Base-by-base conservation (phyloP, 495 filamentous ascomycete species). In the Xylaria scruposa region DNA sequence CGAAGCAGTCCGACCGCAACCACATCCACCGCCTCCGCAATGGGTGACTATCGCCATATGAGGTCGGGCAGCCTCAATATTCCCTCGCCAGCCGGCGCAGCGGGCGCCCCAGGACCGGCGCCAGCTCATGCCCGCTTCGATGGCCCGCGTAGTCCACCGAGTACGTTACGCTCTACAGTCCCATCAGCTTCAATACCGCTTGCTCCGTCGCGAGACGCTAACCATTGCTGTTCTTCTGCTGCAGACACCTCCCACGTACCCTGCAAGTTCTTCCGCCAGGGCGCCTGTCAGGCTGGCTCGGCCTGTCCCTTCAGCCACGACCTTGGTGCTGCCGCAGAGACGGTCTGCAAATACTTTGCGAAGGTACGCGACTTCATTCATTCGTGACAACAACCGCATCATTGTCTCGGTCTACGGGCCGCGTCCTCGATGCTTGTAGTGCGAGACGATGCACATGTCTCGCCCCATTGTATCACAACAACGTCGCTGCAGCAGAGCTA, bases 241-340 rank as follows among this genome's bases (percentile, higher is more conserved):
- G 56, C 78, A 99, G 96, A 98, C 79, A 97, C 97, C 19, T 94
- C 94, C 63, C 96, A 98, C 84, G 96, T 99, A 49, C 96, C 96
- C 21, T 99, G 96, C 92, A 98, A 98, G 85, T 99, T 99, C 90
- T 99, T 94, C 83, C 90, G 94, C 59, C 92, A 97, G 83, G 96
- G 96, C 78, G 91, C 93, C 77, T 99, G 96, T 82, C 95, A 98
- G 87, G 96, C 96, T 60, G 96, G 96, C 74, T 92, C 92, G 78
- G 93, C 94, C 58, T 99, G 96, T 83, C 96, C 96, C 49, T 99
- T 98, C 83, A 92, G 94, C 71, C 96, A 99, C 83, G 95, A 94
- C 58, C 89, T 92, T 71, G 91, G 95, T 80, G 83, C 90, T 26
- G 86, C 93, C 29, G 87, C 90, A 38, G 94, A 97, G 71, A 93